Evolutionary conservation across 768 basidiomycete species (phyloP), one percentile per base, ranked within the genome.

Genomic region (Auricularia sp.): DNA sequence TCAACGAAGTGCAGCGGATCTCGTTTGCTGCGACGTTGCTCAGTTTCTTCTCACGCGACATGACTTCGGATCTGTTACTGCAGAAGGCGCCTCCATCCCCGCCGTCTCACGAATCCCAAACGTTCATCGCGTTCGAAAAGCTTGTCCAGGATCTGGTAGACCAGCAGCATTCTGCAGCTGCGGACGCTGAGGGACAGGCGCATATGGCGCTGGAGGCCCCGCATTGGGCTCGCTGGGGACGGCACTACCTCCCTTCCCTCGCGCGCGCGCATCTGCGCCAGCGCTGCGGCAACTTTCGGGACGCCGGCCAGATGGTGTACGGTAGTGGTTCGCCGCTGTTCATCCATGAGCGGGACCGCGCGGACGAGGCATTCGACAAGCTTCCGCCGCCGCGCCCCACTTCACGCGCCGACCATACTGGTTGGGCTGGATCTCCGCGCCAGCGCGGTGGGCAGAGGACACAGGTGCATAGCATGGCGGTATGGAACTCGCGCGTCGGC

Each of bases 281-380:
- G 62, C 66, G 64, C 36, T 67, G 66, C 58, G 42, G 61, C 53
- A 68, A 68, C 63, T 68, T 68, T 61, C 67, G 67, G n/a, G 67
- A 68, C 61, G 42, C 64, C 0, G 67, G 67, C 33, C 53, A 67
- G 23, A 62, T 65, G 34, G 43, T 62, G 16, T 68, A 68, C 36
- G 67, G 67, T 14, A 35, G 43, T 1, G 53, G 63, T 29, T 68
- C 66, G 6, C 16, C 62, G 36, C 58, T 68, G 16, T 68, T 68
- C 62, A 54, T 53, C 21, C 35, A 54, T 0, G 39, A 39, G 36
- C 63, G 67, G 3, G 66, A 68, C 61, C 61, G 56, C 21, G 63
- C 67, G 12, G 66, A 68, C 43, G 56, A 51, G 8, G 54, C 59
- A 36, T 68, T 68, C 39, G 67, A 68, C 59, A 54, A 62, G 39